Percentiles rank a stretch among this genome's conserved stretches.
Conservation (phyloP, 1,139 yeast genomes). For the Candida frijolesensis region DNA sequence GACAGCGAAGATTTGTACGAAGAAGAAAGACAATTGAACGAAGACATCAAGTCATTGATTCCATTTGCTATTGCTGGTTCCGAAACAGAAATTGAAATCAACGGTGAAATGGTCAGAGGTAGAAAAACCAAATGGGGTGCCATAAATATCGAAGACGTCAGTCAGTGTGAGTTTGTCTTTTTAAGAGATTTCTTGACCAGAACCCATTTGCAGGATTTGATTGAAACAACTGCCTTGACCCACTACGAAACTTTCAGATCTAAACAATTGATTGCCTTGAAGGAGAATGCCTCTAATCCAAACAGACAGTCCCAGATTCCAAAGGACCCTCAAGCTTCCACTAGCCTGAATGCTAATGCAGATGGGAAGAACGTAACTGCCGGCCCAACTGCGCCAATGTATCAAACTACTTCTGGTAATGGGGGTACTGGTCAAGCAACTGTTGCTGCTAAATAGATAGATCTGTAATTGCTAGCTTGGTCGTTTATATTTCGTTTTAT, state of each 20-base stretch:
- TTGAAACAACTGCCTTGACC: slow-evolving; percentile 84
- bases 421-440: background rate
- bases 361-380: slow-evolving; percentile 6
- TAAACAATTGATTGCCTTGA: slow-evolving; percentile 89
- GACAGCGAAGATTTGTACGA: slow-evolving; percentile 74
- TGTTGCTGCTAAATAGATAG: slow-evolving; percentile 6
- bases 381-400: slow-evolving; percentile 9
- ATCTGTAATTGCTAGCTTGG: background rate
- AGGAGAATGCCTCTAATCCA: slow-evolving; percentile 71
- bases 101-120: slow-evolving; percentile 83
- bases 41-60: slow-evolving; percentile 73
- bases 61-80: slow-evolving; percentile 97
- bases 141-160: slow-evolving; percentile 88
- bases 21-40: slow-evolving; percentile 78
- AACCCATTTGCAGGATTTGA: slow-evolving; percentile 93
- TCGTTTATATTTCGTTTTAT: background rate
- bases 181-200: slow-evolving; percentile 92
- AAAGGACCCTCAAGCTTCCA: slow-evolving; percentile 8
- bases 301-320: slow-evolving; percentile 32
- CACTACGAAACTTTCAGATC: slow-evolving; percentile 95
- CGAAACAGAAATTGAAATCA: slow-evolving; percentile 71
- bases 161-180: slow-evolving; percentile 93
- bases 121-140: slow-evolving; percentile 94
- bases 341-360: slow-evolving; percentile 6
- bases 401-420: slow-evolving; percentile 2